These are phyloP conservation scores for Tremellales sp. DNA, from an alignment of 1,284 basidiomycete genomes.

Conservation along the genomic window DNA sequence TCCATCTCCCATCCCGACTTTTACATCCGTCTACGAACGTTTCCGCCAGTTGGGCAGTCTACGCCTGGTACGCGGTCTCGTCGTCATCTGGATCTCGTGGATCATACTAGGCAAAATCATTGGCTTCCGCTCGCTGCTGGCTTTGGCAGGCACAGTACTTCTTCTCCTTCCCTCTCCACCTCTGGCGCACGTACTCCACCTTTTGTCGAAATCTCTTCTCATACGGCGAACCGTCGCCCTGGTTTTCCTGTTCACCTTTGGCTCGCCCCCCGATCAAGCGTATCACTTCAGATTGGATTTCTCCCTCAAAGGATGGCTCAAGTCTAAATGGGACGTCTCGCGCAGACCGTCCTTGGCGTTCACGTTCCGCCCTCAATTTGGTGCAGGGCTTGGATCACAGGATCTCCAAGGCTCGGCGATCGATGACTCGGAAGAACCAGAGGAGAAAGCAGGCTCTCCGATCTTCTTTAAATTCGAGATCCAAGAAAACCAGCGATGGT, in stretches of 20 bases:
- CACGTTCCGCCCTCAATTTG: conserved; percentile 24
- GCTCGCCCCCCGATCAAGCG: conserved; percentile 37
- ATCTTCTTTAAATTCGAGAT: conserved; percentile 80
- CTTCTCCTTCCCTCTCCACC: conserved; percentile 45
- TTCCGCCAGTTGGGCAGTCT: conserved; percentile 33
- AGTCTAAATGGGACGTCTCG: conserved; percentile 44
- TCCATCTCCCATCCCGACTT: conserved; percentile 29
- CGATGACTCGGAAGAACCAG: conserved; percentile 24
- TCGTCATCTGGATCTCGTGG: conserved; percentile 46
- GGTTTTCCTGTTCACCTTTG: conserved; percentile 43
- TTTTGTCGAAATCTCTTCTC: conserved; percentile 38
- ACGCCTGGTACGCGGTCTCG: conserved; percentile 36
- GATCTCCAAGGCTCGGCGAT: conserved; percentile 12
- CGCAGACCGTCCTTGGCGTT: conserved; percentile 42
- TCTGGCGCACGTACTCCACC: conserved; percentile 33
- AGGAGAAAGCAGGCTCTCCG: conserved; percentile 24
- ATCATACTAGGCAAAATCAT: conserved; percentile 32
- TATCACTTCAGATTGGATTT: conserved; percentile 27
- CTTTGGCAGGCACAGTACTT: conserved; percentile 37
- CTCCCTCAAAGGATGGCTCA: conserved; percentile 38
- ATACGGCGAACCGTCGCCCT: conserved; percentile 36
- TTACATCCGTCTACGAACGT: conserved; percentile 26
- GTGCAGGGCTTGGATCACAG: background rate
- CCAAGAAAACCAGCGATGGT: conserved; percentile 93
- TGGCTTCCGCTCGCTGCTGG: conserved; percentile 34